Base-by-base conservation (phyloP, 192 early-diverging fungal genomes). In the Gonapodya prolifera region DNA sequence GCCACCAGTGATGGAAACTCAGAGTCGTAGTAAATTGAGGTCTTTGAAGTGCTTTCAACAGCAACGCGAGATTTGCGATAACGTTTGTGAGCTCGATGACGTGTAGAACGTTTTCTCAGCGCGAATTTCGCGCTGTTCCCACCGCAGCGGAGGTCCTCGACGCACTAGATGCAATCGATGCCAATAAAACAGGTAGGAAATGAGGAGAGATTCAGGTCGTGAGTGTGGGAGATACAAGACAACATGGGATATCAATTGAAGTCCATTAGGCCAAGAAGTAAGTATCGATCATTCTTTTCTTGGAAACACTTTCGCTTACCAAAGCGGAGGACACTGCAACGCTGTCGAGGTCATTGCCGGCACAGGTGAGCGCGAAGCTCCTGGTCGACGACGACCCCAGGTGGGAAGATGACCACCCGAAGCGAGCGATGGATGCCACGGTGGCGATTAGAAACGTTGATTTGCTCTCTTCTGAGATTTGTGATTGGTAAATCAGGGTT, bases 241-340 rank as follows among this genome's bases (percentile, higher is more conserved):
- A 29, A 2, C 30, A 1, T 29, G 73, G 45, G 45, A 16, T 23
- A 61, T 61, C 45, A 61, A 23, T 8, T 61, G 8, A 8, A 8
- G 23, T 61, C 45, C 45, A 61, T 23, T 61, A 8, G 23, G 45
- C 23, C 23, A 61, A 61, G 23, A 61, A 61, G 69, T 28, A n/a
- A n/a, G n/a, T n/a, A n/a, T n/a, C n/a, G 8, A 61, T 61, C 45
- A 61, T 16, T 8, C 8, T 61, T 61, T 8, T 61, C 45, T 61
- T 8, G 8, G 45, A 23, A 23, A 8, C 8, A 80, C 2, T 23
- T 2, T 18, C 8, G 76, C 61, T 35, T 81, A 82, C 82, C 77
- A 29, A 61, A 77, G 83, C 76, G 82, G 83, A 83, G 82, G 82
- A 83, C 82, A 76, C 82, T 84, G 45, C 82, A 78, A 83, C 82